These are phyloP conservation scores for Rhizopogon parksii DNA, from an alignment of 1,284 basidiomycete genomes.

Conservation along the genomic window DNA sequence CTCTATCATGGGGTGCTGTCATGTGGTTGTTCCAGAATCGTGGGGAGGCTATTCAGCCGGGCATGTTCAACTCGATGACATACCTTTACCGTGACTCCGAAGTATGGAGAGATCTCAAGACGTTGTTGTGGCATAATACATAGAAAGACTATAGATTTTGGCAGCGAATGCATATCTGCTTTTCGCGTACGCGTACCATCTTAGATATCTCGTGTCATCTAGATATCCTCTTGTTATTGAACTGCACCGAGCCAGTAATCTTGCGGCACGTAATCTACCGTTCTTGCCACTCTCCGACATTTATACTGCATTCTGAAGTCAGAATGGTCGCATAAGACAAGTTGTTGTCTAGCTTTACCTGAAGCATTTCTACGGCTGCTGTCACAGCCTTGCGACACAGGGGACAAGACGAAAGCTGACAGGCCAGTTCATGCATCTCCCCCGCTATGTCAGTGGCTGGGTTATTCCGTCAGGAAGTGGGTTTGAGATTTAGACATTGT, in stretches of 20 bases:
- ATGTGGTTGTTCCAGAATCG: slow-evolving; percentile 94
- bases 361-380: slow-evolving; percentile 61
- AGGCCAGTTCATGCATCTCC: slow-evolving; percentile 47
- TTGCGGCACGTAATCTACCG: slow-evolving; percentile 27
- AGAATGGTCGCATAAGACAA: neutral
- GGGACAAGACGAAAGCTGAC: slow-evolving; percentile 37
- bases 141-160: slow-evolving; percentile 24
- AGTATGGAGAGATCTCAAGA: slow-evolving; percentile 57
- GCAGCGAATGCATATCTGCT: neutral
- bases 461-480: slow-evolving; percentile 10
- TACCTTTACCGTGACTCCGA: slow-evolving; percentile 77
- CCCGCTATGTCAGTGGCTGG: slow-evolving; percentile 55
- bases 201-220: neutral
- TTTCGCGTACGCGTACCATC: too few relatives aligned
- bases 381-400: slow-evolving; percentile 49
- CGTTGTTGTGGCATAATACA: slow-evolving; percentile 69
- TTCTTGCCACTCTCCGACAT: slow-evolving; percentile 39
- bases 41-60: slow-evolving; percentile 85
- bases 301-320: slow-evolving; percentile 46
- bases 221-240: neutral
- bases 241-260: slow-evolving; percentile 5
- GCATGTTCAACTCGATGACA: slow-evolving; percentile 82
- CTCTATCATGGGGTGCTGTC: slow-evolving; percentile 90
- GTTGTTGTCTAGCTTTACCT: slow-evolving; percentile 31
- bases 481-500: neutral